A percentile compares a stretch with the other conserved stretches of the same genome.
phyloP scores from a whole-genome alignment of 768 basidiomycete species.

The Suillus subluteus region DNA sequence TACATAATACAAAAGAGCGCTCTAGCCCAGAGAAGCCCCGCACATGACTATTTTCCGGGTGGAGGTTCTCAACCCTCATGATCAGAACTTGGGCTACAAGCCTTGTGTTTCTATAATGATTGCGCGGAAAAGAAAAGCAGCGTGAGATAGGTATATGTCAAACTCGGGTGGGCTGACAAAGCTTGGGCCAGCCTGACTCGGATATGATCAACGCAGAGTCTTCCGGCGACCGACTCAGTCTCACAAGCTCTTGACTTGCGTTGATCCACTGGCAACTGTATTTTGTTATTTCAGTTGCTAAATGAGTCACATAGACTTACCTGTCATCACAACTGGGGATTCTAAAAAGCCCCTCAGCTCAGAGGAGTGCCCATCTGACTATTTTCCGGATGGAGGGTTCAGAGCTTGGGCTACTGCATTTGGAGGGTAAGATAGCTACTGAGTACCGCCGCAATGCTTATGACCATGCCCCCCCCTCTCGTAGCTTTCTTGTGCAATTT shows the following conservation, averaged over 20 bases:
- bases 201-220: too few species aligned
- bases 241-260: neutral
- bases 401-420: constrained; percentile 34
- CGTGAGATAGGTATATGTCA: too few species aligned
- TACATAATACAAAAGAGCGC: too few species aligned
- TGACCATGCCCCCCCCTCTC: neutral
- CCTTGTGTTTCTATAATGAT: too few species aligned
- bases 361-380: neutral
- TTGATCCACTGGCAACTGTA: neutral
- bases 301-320: neutral
- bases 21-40: too few species aligned
- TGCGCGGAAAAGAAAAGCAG: too few species aligned
- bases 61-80: too few species aligned
- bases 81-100: too few species aligned
- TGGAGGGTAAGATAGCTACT: constrained; percentile 29
- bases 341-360: neutral
- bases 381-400: constrained; percentile 34
- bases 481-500: constrained; percentile 43
- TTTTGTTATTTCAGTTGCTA: neutral
- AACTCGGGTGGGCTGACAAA: too few species aligned
- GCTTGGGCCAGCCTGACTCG: too few species aligned
- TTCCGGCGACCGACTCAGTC: too few species aligned
- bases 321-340: neutral
- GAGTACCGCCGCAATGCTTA: neutral
- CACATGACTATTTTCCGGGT: too few species aligned